Evolutionary conservation across 306 rosid genomes (phyloP).

Genomic region (Medicago truncatula): DNA sequence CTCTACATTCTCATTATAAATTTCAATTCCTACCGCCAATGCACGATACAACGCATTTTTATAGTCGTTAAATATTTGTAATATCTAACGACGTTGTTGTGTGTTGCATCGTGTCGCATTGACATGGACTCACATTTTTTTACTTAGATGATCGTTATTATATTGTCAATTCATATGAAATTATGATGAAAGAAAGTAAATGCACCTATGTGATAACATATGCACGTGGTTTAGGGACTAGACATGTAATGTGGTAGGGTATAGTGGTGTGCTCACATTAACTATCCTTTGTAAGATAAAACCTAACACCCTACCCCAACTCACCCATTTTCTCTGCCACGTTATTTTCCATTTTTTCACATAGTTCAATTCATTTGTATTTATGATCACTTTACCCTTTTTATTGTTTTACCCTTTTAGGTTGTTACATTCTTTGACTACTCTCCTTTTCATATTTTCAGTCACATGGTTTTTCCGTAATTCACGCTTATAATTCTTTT

Average conservation of each 20-base stretch:
- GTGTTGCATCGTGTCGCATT: neutral
- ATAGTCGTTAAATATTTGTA: neutral
- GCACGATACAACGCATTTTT: neutral
- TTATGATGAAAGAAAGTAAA: constrained; percentile 17
- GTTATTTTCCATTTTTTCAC: constrained; percentile 38
- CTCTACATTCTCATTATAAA: constrained; percentile 14
- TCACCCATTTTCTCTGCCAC: constrained; percentile 29
- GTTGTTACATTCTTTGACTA: constrained; percentile 34
- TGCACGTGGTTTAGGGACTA: constrained; percentile 44
- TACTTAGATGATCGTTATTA: neutral
- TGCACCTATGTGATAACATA: constrained; percentile 17
- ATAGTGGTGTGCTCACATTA: constrained; percentile 34
- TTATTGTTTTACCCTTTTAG: constrained; percentile 20
- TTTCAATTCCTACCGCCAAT: neutral
- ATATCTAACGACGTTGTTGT: neutral
- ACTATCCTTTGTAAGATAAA: constrained; percentile 26
- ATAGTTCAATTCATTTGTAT: constrained; percentile 12
- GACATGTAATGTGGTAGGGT: constrained; percentile 40
- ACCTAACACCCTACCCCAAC: constrained; percentile 51
- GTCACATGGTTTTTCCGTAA: constrained; percentile 45
- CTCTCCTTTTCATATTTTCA: constrained; percentile 37
- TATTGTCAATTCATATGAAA: constrained; percentile 7
- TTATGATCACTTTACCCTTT: constrained; percentile 32
- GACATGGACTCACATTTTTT: neutral
- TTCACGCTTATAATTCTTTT: constrained; percentile 34